Evolutionary conservation across 495 filamentous ascomycete genomes (phyloP).

Genomic region (Lasiosphaeria miniovina): DNA sequence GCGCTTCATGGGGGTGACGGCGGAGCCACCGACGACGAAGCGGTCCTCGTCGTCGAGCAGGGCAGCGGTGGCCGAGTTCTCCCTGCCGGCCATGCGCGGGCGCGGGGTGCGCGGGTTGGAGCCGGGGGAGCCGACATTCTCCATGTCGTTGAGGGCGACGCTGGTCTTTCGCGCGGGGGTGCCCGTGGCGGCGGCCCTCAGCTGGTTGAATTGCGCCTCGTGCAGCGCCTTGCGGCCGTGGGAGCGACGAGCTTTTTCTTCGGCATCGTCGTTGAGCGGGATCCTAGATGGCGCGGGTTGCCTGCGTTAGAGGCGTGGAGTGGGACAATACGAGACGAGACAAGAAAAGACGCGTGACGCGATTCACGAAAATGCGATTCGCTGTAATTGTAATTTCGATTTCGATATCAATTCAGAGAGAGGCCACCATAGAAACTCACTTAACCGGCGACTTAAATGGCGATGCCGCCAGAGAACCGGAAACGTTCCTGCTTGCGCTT

Average conservation of each 20-base stretch:
- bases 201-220: conserved; percentile 86
- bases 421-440: conserved; percentile 39
- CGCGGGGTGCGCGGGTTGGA: conserved; percentile 60
- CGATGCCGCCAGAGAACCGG: conserved; percentile 43
- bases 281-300: conserved; percentile 48
- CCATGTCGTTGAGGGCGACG: conserved; percentile 57
- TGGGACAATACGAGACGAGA: conserved; percentile 3
- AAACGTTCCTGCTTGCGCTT: conserved; percentile 50
- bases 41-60: conserved; percentile 54
- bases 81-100: conserved; percentile 44
- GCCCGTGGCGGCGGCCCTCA: conserved; percentile 71
- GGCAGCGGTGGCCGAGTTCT: conserved; percentile 42
- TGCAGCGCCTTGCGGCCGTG: conserved; percentile 86
- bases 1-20: conserved; percentile 93
- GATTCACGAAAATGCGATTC: neutral
- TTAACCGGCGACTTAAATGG: conserved; percentile 67
- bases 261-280: conserved; percentile 91
- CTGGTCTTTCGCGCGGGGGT: conserved; percentile 76
- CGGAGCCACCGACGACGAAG: conserved; percentile 58
- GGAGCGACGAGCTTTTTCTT: conserved; percentile 84
- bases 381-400: neutral
- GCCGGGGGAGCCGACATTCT: conserved; percentile 48
- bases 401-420: too few species aligned
- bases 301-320: neutral
- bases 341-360: neutral